Evolutionary conservation across 169 alveolate species (phyloP).

Genomic region (Plasmodium sp.): DNA sequence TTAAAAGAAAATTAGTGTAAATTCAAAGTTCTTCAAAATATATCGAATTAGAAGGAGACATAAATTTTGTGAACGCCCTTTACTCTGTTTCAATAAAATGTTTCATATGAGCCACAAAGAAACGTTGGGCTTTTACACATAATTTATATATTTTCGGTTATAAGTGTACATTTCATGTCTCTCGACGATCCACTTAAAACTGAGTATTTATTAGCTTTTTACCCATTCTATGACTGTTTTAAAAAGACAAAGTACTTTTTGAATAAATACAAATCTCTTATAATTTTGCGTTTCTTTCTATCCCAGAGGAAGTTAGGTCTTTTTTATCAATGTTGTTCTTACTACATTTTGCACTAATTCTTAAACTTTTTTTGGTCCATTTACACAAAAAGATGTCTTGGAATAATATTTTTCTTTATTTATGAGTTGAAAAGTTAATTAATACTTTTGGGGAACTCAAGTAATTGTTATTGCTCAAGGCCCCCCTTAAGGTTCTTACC

Average conservation of each 20-base stretch:
- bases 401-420: neutral
- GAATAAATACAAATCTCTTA: slow-evolving; percentile 4
- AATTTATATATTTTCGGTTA: neutral
- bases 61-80: neutral
- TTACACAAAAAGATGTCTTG: neutral
- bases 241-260: neutral
- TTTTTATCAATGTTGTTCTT: neutral
- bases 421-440: neutral
- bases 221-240: neutral
- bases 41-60: neutral
- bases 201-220: neutral
- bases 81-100: neutral
- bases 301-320: neutral
- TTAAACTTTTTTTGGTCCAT: neutral
- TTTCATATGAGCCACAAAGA: neutral
- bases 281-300: neutral
- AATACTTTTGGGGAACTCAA: neutral
- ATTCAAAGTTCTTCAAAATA: neutral
- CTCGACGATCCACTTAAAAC: neutral
- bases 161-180: neutral
- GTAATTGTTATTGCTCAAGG: neutral
- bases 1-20: neutral
- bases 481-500: neutral
- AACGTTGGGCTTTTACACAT: neutral
- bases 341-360: neutral